These are phyloP conservation scores for Staphylotrichum longicolle DNA, from an alignment of 495 filamentous ascomycete species.

Conservation along the genomic window DNA sequence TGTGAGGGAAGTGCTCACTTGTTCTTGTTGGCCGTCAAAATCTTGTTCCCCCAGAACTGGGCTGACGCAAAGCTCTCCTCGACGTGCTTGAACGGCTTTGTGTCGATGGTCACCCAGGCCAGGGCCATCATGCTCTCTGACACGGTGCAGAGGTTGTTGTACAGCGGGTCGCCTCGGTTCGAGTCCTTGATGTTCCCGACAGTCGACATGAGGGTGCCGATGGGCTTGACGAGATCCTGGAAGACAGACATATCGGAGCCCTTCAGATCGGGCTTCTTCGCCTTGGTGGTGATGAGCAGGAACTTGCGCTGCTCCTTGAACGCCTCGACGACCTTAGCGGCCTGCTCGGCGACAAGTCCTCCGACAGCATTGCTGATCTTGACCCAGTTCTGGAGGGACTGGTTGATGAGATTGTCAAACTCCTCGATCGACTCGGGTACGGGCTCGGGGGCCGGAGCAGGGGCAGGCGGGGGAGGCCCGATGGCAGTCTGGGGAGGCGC, in stretches of 20 bases:
- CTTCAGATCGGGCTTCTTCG: constrained; percentile 81
- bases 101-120: constrained; percentile 78
- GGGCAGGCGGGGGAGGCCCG: constrained; percentile 27
- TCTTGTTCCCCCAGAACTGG: constrained; percentile 87
- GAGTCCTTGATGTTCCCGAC: constrained; percentile 76
- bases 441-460: constrained; percentile 46
- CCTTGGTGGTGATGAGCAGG: constrained; percentile 81
- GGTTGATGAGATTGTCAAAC: constrained; percentile 76
- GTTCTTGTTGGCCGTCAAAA: constrained; percentile 85
- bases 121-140: constrained; percentile 82
- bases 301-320: constrained; percentile 86
- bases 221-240: constrained; percentile 65
- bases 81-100: constrained; percentile 78
- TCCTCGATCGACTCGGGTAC: constrained; percentile 77
- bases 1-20: constrained; percentile 56
- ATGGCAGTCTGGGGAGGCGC: constrained; percentile 33
- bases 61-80: constrained; percentile 73
- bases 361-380: constrained; percentile 74
- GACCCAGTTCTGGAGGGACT: constrained; percentile 73
- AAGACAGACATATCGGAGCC: constrained; percentile 65
- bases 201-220: constrained; percentile 71
- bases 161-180: constrained; percentile 66
- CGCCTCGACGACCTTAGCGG: constrained; percentile 43
- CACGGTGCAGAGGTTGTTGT: constrained; percentile 80
- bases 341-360: constrained; percentile 73